phyloP scores from a whole-genome alignment of 192 early-diverging fungal species.

The Haplosporangium gracile region DNA sequence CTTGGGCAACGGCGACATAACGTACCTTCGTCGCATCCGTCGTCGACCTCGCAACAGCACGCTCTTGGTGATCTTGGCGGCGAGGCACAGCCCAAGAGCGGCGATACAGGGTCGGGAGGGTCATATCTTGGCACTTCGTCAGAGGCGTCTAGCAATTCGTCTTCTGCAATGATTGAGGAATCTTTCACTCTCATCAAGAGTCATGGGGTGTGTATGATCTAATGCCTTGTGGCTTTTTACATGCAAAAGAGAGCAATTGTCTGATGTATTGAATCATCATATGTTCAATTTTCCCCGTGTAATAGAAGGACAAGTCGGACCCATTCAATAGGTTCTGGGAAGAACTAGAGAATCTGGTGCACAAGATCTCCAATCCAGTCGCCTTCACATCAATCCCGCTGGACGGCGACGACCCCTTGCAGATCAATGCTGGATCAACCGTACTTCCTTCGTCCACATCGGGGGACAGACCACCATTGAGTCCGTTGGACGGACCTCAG shows the following conservation, averaged over 20 bases:
- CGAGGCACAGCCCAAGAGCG: neutral
- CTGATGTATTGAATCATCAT: neutral
- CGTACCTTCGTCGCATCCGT: neutral
- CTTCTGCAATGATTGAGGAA: constrained; percentile 50
- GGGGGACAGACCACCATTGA: constrained; percentile 20
- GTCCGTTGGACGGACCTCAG: neutral
- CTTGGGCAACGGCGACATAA: constrained; percentile 19
- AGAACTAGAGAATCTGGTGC: constrained; percentile 77
- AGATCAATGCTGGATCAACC: constrained; percentile 12
- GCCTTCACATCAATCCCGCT: constrained; percentile 72
- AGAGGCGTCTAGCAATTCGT: constrained; percentile 39
- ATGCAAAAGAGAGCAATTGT: neutral
- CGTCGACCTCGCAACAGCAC: neutral
- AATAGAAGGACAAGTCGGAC: constrained; percentile 75
- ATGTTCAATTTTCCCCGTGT: neutral
- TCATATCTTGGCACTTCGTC: constrained; percentile 22
- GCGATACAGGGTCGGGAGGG: constrained; percentile 10
- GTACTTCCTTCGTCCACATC: constrained; percentile 18
- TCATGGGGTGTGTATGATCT: constrained; percentile 32
- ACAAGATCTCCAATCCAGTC: constrained; percentile 77
- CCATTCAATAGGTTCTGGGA: constrained; percentile 90
- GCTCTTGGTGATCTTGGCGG: constrained; percentile 3
- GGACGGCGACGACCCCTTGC: constrained; percentile 51
- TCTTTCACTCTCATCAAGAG: constrained; percentile 48
- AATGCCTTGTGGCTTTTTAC: neutral